Conservation (phyloP, 495 filamentous ascomycete genomes). For the Trichoderma orchidacearum region DNA sequence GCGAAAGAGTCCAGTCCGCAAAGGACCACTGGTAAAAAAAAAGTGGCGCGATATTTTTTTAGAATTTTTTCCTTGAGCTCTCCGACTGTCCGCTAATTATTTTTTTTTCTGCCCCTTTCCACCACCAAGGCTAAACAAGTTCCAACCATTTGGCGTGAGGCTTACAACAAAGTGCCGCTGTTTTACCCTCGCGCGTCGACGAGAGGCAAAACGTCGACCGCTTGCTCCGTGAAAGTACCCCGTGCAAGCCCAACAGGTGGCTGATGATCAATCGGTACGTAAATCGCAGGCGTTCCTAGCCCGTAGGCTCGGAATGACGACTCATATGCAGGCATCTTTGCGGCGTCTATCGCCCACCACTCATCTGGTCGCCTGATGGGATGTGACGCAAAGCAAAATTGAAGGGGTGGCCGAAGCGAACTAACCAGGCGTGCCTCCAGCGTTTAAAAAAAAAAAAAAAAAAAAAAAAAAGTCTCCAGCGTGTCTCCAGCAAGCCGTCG, state of each 20-base stretch:
- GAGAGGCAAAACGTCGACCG: background rate
- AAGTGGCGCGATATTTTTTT: background rate
- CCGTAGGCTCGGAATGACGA: background rate
- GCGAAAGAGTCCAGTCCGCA: too few species aligned
- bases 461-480: background rate
- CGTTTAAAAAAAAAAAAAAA: too few species aligned
- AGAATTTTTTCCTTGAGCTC: background rate
- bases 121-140: background rate
- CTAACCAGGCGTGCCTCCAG: background rate
- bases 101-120: background rate
- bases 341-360: background rate
- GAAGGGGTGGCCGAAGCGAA: background rate
- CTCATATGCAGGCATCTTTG: slow-evolving; percentile 1
- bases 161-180: background rate
- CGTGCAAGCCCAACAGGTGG: background rate
- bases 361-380: background rate
- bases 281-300: background rate
- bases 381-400: background rate
- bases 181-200: background rate
- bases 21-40: background rate
- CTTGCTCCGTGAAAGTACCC: background rate
- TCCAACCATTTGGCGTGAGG: background rate
- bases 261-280: too few species aligned
- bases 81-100: background rate
- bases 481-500: background rate